A percentile compares a stretch with the other conserved stretches of the same genome.
These are phyloP conservation scores for Ustilago curta DNA, from an alignment of 1,284 basidiomycete genomes.

Conservation along the genomic window DNA sequence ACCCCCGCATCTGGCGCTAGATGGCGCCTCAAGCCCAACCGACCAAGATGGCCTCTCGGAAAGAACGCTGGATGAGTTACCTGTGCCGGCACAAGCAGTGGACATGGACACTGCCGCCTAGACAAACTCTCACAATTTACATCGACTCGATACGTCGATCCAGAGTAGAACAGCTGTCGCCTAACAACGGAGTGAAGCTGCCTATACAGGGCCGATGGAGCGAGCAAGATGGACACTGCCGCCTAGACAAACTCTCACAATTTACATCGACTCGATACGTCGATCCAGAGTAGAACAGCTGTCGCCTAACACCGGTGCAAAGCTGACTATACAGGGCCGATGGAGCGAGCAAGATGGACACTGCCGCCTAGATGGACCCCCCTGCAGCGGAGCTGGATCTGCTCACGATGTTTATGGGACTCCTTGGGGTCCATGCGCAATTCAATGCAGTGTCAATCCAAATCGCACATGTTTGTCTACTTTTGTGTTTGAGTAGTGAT, in stretches of 20 bases:
- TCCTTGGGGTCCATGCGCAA: not conserved
- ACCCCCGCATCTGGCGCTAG: conserved; percentile 31
- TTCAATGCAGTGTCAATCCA: not conserved
- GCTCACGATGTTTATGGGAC: not conserved
- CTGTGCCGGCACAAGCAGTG: not conserved
- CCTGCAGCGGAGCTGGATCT: too few relatives aligned
- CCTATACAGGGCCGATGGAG: too few relatives aligned
- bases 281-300: not conserved
- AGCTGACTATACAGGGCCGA: too few relatives aligned
- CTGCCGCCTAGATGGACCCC: not conserved
- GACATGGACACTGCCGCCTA: conserved; percentile 18
- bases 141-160: not conserved
- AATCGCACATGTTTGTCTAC: not conserved
- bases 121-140: not conserved
- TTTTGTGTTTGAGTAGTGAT: not conserved
- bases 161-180: not conserved
- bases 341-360: too few relatives aligned
- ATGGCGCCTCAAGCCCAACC: conserved; percentile 9
- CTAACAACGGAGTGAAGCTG: too few relatives aligned
- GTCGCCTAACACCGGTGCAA: not conserved
- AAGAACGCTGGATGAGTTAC: conserved; percentile 23
- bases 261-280: not conserved
- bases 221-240: conserved; percentile 22
- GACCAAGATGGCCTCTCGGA: conserved; percentile 16
- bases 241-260: not conserved